These are phyloP conservation scores for Neltuma alba DNA, from an alignment of 306 rosid genomes.

Conservation along the genomic window DNA sequence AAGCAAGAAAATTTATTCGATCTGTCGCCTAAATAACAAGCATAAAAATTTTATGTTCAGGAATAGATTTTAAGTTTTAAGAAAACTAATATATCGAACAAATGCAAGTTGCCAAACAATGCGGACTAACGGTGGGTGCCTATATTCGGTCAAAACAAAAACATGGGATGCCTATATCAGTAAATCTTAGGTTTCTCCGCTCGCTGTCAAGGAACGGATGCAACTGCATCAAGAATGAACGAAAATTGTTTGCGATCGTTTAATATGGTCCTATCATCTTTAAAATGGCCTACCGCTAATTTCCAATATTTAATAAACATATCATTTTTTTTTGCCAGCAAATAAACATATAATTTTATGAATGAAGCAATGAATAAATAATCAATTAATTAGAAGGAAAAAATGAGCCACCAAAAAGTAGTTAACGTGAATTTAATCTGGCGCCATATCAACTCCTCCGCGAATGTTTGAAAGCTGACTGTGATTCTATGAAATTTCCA, in stretches of 20 bases:
- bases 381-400: neutral
- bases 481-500: constrained; percentile 45
- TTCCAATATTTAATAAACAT: constrained; percentile 21
- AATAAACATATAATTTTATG: neutral
- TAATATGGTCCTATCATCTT: neutral
- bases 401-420: neutral
- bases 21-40: neutral
- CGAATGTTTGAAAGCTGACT: constrained; percentile 39
- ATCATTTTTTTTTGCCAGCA: too few relatives aligned
- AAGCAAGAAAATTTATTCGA: neutral
- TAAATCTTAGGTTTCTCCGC: constrained; percentile 1
- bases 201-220: neutral
- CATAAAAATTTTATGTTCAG: neutral
- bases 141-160: too few relatives aligned
- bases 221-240: neutral
- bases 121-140: neutral
- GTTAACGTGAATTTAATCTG: constrained; percentile 24
- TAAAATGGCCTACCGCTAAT: constrained; percentile 13
- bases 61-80: neutral
- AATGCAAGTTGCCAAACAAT: neutral
- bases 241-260: neutral
- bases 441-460: constrained; percentile 44
- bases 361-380: neutral
- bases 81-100: neutral
- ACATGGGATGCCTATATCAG: neutral